Conservation (phyloP, 352 stramenopile species). For the Pythium chondricola region DNA sequence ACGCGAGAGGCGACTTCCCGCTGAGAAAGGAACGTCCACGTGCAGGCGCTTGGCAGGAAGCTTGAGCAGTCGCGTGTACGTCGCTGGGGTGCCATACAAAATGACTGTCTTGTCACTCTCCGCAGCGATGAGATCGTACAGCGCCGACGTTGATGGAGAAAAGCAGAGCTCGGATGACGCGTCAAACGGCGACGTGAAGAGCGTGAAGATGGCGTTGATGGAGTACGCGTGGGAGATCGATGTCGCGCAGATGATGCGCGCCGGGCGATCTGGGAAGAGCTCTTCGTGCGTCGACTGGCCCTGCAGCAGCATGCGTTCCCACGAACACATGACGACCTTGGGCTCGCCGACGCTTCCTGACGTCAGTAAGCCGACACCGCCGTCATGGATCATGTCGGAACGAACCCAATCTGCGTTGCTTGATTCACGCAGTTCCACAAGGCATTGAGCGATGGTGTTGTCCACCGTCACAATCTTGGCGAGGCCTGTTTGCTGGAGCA, state of each 20-base stretch:
- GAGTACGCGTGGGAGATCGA: constrained; percentile 84
- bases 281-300: constrained; percentile 67
- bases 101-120: constrained; percentile 34
- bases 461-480: constrained; percentile 52
- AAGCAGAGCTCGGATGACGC: constrained; percentile 67
- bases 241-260: constrained; percentile 65
- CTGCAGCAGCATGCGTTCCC: constrained; percentile 71
- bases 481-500: constrained; percentile 53
- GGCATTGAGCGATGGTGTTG: too few relatives aligned
- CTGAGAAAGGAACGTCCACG: constrained; percentile 68
- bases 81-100: constrained; percentile 76
- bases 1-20: constrained; percentile 49
- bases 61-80: constrained; percentile 60
- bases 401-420: constrained; percentile 25
- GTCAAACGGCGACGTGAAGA: constrained; percentile 65
- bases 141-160: constrained; percentile 30
- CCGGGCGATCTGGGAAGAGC: constrained; percentile 57
- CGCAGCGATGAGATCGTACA: constrained; percentile 45
- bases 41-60: constrained; percentile 43
- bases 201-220: constrained; percentile 81
- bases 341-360: constrained; percentile 72
- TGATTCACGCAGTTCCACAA: constrained; percentile 15
- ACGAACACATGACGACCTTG: constrained; percentile 76
- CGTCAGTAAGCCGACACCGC: constrained; percentile 73
- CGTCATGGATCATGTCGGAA: constrained; percentile 22